Base-by-base conservation (phyloP, 2,329 filamentous ascomycete genomes). In the Aspergillus thermomutatus region DNA sequence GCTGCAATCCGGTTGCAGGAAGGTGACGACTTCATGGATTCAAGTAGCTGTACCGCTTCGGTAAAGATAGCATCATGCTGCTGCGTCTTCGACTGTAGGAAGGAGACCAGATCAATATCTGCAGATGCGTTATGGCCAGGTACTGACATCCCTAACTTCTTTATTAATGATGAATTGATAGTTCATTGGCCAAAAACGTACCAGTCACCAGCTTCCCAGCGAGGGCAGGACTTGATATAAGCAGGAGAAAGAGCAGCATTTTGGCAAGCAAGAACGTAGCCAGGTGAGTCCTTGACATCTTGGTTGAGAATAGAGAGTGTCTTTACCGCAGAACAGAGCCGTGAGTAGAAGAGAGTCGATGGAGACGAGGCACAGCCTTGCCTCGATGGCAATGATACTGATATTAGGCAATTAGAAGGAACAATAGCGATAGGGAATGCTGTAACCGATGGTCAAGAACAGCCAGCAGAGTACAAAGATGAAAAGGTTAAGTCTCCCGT, bases 1-100 rank as follows among this genome's bases (percentile, higher is more conserved):
- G 80, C 77, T 7, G 83, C 83, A 40, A 83, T 68, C 7, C 78
- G 77, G 55, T 80, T 78, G 70, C 83, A 86, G 0, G 81, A 79
- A 2, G 81, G 76, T 9, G 76, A 71, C 4, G 72, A 70, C 49
- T 78, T 72, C 64, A 82, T 71, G 0, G 75, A 74, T 14, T 77
- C 66, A 3, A 83, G 68, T 2, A 80, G 64, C 3, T 72, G 67
- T 19, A 80, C 62, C 2, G 79, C 79, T 52, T 77, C 65, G 3
- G 66, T 69, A 46, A 79, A 76, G n/a, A 78, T 61, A 2, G 64
- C 67, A 47, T 74, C 67, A n/a, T 69, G 59, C 4, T 69, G 64
- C 10, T 57, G 60, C 1, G 53, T 27, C 26, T 59, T 68, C 1
- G 60, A 54, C 48, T 56, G 62, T 5, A 75, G 57, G 21, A 70